Conservation (phyloP, 2,329 filamentous ascomycete genomes). For the Arthroderma sp. region DNA sequence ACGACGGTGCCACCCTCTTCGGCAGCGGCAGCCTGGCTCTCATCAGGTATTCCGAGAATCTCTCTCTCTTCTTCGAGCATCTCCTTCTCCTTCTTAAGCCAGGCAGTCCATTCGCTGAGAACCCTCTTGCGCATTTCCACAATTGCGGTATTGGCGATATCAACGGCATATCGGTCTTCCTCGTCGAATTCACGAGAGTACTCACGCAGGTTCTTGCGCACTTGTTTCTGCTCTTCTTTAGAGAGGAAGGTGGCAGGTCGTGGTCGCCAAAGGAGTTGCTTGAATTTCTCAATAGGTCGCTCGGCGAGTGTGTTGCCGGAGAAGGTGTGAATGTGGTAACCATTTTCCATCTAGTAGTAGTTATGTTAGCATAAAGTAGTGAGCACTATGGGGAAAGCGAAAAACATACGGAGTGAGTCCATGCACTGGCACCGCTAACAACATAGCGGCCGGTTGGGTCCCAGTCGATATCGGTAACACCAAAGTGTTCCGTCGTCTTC, state of each 20-base stretch:
- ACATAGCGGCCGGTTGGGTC: slow-evolving; percentile 92
- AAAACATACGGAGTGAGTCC: slow-evolving; percentile 79
- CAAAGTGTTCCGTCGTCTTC: slow-evolving; percentile 90
- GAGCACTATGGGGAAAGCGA: not conserved
- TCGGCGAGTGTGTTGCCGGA: slow-evolving; percentile 78
- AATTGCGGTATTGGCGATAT: slow-evolving; percentile 84
- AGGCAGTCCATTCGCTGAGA: slow-evolving; percentile 79
- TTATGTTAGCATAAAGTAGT: slow-evolving; percentile 2
- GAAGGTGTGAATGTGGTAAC: slow-evolving; percentile 97
- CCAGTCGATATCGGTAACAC: slow-evolving; percentile 96
- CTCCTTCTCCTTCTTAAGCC: slow-evolving; percentile 60
- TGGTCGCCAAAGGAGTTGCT: slow-evolving; percentile 91
- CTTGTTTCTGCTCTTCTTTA: slow-evolving; percentile 94
- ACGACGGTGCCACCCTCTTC: slow-evolving; percentile 64
- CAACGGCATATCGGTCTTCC: slow-evolving; percentile 84
- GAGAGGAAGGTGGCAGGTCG: slow-evolving; percentile 79
- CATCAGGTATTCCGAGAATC: slow-evolving; percentile 50
- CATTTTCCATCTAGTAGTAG: slow-evolving; percentile 78
- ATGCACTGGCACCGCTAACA: slow-evolving; percentile 80
- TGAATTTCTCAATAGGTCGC: slow-evolving; percentile 90
- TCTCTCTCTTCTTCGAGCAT: slow-evolving; percentile 61
- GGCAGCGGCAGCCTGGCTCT: slow-evolving; percentile 38
- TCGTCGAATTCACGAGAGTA: slow-evolving; percentile 93
- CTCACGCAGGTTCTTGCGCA: slow-evolving; percentile 96
- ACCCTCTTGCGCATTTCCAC: slow-evolving; percentile 72